These are phyloP conservation scores for Ochromonas danica DNA, from an alignment of 108 stramenopile genomes.

Conservation along the genomic window DNA sequence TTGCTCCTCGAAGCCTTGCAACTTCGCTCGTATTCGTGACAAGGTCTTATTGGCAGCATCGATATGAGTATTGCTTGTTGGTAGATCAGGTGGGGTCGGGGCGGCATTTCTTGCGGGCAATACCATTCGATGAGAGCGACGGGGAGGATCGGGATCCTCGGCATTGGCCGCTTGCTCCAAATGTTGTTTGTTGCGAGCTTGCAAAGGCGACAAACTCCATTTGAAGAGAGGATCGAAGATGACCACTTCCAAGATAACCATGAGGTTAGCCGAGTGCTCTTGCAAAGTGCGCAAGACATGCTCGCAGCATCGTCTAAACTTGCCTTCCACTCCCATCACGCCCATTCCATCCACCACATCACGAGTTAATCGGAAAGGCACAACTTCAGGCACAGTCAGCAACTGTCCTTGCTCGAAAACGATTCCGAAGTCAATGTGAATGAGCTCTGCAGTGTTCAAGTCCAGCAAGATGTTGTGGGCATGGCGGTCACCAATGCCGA, in stretches of 20 bases:
- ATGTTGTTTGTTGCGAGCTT: conserved; percentile 60
- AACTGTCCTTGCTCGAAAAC: conserved; percentile 97
- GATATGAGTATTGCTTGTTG: conserved; percentile 21
- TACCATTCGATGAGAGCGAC: not conserved
- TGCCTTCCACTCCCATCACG: conserved; percentile 73
- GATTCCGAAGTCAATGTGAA: conserved; percentile 98
- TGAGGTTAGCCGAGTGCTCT: conserved; percentile 68
- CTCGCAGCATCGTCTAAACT: conserved; percentile 72
- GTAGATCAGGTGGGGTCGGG: not conserved
- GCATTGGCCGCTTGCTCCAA: conserved; percentile 37
- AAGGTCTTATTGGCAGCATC: conserved; percentile 53
- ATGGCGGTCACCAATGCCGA: conserved; percentile 98
- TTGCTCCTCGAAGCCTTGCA: conserved; percentile 92
- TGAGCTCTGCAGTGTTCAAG: conserved; percentile 78
- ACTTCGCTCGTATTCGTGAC: conserved; percentile 74
- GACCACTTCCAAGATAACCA: conserved; percentile 88
- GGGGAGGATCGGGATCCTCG: not conserved
- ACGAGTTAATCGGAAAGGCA: conserved; percentile 87
- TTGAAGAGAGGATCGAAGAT: conserved; percentile 89
- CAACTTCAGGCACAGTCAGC: conserved; percentile 78
- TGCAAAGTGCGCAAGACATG: conserved; percentile 67
- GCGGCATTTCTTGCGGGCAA: conserved; percentile 12
- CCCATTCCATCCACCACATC: conserved; percentile 97
- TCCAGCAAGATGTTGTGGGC: conserved; percentile 89
- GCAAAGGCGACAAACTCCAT: conserved; percentile 77